Evolutionary conservation across 805 yeast genomes (phyloP), one percentile per base, ranked within the genome.

Genomic region (Lipomyces yamadae): DNA sequence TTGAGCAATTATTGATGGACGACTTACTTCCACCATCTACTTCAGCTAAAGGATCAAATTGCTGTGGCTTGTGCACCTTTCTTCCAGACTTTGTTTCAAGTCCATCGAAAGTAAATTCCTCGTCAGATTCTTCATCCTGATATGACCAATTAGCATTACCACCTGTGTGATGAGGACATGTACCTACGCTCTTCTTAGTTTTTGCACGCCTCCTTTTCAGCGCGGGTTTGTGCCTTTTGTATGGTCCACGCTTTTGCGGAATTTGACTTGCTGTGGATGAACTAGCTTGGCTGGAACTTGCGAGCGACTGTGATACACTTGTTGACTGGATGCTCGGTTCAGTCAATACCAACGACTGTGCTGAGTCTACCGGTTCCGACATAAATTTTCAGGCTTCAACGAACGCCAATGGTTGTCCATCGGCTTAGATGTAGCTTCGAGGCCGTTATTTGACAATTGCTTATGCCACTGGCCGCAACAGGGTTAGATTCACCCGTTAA

Each of bases 81-180:
- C 73, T 60, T 4, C 73, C 73, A 15, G 69, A 70, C 45, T 70
- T 70, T 2, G 73, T 70, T 54, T 70, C 67, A 30, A 64, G 52
- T 7, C 73, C 73, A n/a, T 70, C 73, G 11, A 70, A 60, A 24
- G 67, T 35, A 60, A 58, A 70, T 11, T 62, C 72, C 39, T 70
- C 73, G 56, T 60, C 64, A 18, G 62, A 64, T 6, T 68, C 70
- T 6, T 60, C 57, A 15, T 63, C 64, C 48, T 58, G n/a, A 13
- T 30, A 18, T 50, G n/a, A 24, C 24, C 30, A 32, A 55, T 33
- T 24, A 32, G 29, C 7, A 13, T 15, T 24, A 24, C n/a, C 18
- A 42, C 15, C 18, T 3, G 24, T 15, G 18, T 42, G 48, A 42
- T 42, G 48, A 50, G 33, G 29, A 11, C 29, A 30, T 7, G 48